A percentile compares a stretch with the other conserved stretches of the same genome.
Evolutionary conservation across 192 early-diverging fungal genomes (phyloP).

Genomic region (Backusella mclennaniae): DNA sequence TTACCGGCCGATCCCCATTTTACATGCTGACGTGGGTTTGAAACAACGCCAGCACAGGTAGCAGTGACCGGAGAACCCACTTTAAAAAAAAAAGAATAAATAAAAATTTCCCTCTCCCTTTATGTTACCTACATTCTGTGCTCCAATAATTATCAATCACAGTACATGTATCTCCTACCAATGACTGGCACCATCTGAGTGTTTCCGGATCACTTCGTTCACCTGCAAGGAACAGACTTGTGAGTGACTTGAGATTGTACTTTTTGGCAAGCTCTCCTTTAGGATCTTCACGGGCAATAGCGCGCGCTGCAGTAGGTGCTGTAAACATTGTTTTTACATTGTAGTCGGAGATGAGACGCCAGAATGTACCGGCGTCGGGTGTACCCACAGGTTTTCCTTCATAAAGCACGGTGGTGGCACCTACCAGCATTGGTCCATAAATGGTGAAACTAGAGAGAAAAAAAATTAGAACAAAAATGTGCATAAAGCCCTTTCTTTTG

Average conservation of each 20-base stretch:
- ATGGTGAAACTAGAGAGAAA: slow-evolving; percentile 54
- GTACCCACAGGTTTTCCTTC: slow-evolving; percentile 86
- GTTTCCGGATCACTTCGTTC: slow-evolving; percentile 84
- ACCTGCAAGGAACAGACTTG: slow-evolving; percentile 74
- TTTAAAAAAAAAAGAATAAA: not conserved
- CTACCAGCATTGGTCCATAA: slow-evolving; percentile 77
- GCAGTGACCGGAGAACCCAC: slow-evolving; percentile 80
- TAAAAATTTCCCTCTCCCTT: not conserved
- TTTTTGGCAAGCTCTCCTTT: slow-evolving; percentile 52
- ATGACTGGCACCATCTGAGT: slow-evolving; percentile 49
- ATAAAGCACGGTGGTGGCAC: slow-evolving; percentile 76
- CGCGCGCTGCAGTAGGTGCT: slow-evolving; percentile 84
- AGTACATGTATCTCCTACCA: slow-evolving; percentile 44
- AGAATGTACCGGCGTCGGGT: slow-evolving; percentile 79
- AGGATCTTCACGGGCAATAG: slow-evolving; percentile 78
- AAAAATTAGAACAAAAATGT: slow-evolving; percentile 7
- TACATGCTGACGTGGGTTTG: slow-evolving; percentile 20
- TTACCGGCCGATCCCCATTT: slow-evolving; percentile 77
- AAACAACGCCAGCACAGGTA: slow-evolving; percentile 54
- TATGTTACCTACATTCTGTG: slow-evolving; percentile 58
- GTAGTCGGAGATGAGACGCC: slow-evolving; percentile 77
- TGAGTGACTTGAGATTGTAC: slow-evolving; percentile 62
- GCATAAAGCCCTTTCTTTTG: too few species aligned
- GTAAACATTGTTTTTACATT: slow-evolving; percentile 73
- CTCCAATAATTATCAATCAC: slow-evolving; percentile 91